These are phyloP conservation scores for Trichoderma endophyticum DNA, from an alignment of 2,329 filamentous ascomycete genomes.

Conservation along the genomic window DNA sequence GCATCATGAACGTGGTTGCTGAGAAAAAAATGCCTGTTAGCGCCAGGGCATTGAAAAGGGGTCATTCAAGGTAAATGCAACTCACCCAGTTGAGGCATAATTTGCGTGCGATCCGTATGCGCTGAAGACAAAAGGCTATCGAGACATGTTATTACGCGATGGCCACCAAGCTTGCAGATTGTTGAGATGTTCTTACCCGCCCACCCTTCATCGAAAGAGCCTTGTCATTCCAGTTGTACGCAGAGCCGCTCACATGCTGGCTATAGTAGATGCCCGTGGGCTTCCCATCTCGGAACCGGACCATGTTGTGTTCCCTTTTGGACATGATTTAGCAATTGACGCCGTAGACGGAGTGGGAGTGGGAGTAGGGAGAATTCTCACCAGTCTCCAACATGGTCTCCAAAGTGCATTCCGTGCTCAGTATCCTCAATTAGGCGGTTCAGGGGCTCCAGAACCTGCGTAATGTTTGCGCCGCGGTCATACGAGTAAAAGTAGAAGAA, in stretches of 20 bases:
- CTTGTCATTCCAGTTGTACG: not conserved
- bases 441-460: constrained; percentile 2
- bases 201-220: not conserved
- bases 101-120: constrained; percentile 8
- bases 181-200: not conserved
- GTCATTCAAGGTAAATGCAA: not conserved
- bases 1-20: not conserved
- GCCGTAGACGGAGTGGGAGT: not conserved
- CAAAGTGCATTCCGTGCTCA: constrained; percentile 4
- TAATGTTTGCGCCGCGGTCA: constrained; percentile 4
- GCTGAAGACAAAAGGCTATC: not conserved
- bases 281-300: not conserved
- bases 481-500: constrained; percentile 10
- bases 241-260: not conserved
- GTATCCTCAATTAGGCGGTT: constrained; percentile 6
- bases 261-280: not conserved
- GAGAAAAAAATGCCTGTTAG: not conserved
- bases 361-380: not conserved
- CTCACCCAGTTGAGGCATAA: not conserved
- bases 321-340: not conserved
- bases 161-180: not conserved
- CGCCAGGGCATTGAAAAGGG: not conserved
- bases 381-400: not conserved
- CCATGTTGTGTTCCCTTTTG: constrained; percentile 5
- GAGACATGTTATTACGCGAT: not conserved